Evolutionary conservation across 768 basidiomycete species (phyloP), one percentile per base, ranked within the genome.

Genomic region (Psilocybe cyanescens): DNA sequence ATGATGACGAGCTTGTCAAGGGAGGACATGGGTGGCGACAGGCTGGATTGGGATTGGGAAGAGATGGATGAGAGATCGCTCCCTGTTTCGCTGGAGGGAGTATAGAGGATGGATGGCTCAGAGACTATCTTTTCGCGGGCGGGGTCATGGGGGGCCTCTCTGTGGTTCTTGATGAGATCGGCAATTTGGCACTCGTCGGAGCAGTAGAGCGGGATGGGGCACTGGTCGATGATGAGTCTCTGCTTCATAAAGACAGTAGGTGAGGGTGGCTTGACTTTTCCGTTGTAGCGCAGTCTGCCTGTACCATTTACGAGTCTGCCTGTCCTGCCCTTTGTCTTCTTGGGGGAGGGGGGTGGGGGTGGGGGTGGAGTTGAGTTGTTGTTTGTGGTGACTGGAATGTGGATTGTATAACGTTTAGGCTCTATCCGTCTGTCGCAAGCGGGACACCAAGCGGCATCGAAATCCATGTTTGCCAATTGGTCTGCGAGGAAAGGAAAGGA

Each of bases 151-250:
- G 79, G 78, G 50, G 82, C 74, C 12, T 71, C 75, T 37, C 76
- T 76, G 41, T 76, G 71, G 29, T 68, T 68, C 66, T 71, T 72
- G 68, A 78, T 77, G 66, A 87, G 70, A 72, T 94, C 92, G 44
- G 76, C 75, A 44, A 87, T 72, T 61, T 84, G 80, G 71, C 92
- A 94, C 68, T 88, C 83, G 63, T 91, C 89, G 1, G 91, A 93
- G 75, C 92, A 94, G 76, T 94, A 94, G 60, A 94, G 82, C 17
- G 91, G 91, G 1, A 84, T 86, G n/a, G 90, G 91, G 1, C 81
- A 80, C 72, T 90, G 90, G 76, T 92, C 90, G 76, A 93, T 92
- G 75, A 92, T 79, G 11, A 86, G 86, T 50, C 86, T 86, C 46
- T 83, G 79, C 70, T 85, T 84, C 47, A 78, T 77, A 8, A 70